Conservation (phyloP, 208 protist species). For the Trichomonas vaginalis region DNA sequence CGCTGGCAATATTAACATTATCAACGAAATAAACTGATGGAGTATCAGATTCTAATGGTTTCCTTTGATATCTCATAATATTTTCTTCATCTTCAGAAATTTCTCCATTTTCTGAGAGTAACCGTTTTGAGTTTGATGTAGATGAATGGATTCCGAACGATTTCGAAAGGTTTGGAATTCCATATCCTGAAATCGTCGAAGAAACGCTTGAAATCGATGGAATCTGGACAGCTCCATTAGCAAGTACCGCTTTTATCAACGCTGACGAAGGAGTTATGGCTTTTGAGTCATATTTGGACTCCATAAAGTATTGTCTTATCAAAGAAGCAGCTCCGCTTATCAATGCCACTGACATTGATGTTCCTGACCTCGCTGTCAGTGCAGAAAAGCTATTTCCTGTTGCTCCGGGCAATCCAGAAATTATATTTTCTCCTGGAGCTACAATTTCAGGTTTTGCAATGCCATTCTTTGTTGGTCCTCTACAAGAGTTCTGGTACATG, state of each 20-base stretch:
- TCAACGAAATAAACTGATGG: not conserved
- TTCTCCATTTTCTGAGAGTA: not conserved
- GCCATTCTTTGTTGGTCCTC: not conserved
- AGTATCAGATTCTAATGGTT: too few relatives aligned
- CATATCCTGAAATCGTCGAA: not conserved
- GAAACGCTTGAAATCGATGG: not conserved
- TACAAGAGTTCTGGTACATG: not conserved
- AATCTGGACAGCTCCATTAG: not conserved
- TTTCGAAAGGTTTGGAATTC: not conserved
- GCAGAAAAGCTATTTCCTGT: not conserved
- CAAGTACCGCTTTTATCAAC: not conserved
- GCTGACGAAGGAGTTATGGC: not conserved
- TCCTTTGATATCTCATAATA: not conserved
- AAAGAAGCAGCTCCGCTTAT: not conserved
- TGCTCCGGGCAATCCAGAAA: not conserved
- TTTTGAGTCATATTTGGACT: not conserved
- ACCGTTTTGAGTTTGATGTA: not conserved
- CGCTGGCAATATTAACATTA: not conserved
- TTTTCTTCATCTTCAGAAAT: not conserved
- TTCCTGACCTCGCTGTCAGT: not conserved
- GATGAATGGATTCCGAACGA: not conserved
- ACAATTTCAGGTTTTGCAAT: not conserved
- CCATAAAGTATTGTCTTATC: not conserved
- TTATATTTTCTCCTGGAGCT: not conserved
- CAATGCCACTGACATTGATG: not conserved